Conservation (phyloP, 2,329 filamentous ascomycete genomes). For the Phyllosticta citriasiana region DNA sequence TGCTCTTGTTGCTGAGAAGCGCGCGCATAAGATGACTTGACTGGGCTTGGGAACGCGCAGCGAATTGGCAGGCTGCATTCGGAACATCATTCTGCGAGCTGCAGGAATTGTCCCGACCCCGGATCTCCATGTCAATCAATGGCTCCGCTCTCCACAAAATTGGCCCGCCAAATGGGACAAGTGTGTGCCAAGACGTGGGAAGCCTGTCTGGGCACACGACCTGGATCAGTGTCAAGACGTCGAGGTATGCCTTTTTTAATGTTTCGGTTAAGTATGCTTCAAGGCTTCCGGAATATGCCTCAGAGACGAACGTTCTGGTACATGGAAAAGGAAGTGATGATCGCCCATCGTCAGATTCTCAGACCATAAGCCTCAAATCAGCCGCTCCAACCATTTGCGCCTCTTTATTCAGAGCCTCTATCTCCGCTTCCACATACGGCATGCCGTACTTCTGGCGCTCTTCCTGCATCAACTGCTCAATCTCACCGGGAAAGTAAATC, state of each 20-base stretch:
- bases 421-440: slow-evolving; percentile 39
- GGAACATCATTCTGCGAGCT: not conserved
- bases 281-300: not conserved
- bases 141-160: not conserved
- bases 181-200: not conserved
- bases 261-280: not conserved
- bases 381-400: slow-evolving; percentile 34
- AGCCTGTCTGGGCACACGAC: not conserved
- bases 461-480: slow-evolving; percentile 41
- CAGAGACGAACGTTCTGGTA: not conserved
- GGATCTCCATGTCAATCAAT: not conserved
- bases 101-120: not conserved
- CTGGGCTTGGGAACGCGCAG: not conserved
- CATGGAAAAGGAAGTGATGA: not conserved
- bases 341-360: not conserved
- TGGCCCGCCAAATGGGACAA: not conserved
- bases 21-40: not conserved
- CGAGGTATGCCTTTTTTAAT: not conserved
- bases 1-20: not conserved
- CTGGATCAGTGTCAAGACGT: not conserved
- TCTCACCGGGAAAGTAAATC: slow-evolving; percentile 50
- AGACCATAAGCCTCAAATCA: slow-evolving; percentile 10
- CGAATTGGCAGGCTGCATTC: not conserved
- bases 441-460: slow-evolving; percentile 36
- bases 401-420: slow-evolving; percentile 41